Base-by-base conservation (phyloP, 106 monocot genomes). In the Amphibolis antarctica region DNA sequence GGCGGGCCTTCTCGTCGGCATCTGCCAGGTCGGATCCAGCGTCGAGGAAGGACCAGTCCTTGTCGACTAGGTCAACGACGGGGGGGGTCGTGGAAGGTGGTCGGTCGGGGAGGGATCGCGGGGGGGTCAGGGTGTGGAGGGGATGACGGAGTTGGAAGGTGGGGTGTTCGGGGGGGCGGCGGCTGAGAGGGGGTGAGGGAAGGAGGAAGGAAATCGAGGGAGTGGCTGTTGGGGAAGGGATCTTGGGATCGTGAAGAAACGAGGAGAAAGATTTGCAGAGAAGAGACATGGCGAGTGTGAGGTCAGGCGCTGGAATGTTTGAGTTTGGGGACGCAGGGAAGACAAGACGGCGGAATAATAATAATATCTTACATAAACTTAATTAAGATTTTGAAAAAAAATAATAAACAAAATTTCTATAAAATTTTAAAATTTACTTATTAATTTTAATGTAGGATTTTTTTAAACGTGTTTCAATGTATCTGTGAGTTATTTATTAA, bases 1-100 rank as follows among this genome's bases (percentile, higher is more conserved):
- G 67, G 19, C 48, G 53, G 59, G 46, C 14, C 62, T 58, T 63
- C 12, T 29, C 21, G 43, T 29, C 21, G 43, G 42, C 46, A 36
- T 36, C 4, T 36, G 36, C 7, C 14, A 19, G 51, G 2, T 36
- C 53, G 14, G 28, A 11, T 23, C 44, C 46, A 3, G 66, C 12
- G 44, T 80, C 72, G 66, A 84, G 66, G 75, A 84, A 84, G 59
- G 81, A 88, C 78, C 80, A 81, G 66, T 86, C 86, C 53, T 64
- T 66, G 68, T 86, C 86, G 61, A 76, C 66, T 11, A 83, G 12
- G 58, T 83, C 78, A 15, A 59, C 75, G 64, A 78, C 44, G 57
- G 54, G 71, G 67, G 71, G 12, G 46, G 42, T 44, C 13, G 64
- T 46, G 30, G 67, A 56, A 12, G 66, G 57, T 44, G 59, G 64